Base-by-base conservation (phyloP, 2,329 filamentous ascomycete species). In the Alternaria sp. region DNA sequence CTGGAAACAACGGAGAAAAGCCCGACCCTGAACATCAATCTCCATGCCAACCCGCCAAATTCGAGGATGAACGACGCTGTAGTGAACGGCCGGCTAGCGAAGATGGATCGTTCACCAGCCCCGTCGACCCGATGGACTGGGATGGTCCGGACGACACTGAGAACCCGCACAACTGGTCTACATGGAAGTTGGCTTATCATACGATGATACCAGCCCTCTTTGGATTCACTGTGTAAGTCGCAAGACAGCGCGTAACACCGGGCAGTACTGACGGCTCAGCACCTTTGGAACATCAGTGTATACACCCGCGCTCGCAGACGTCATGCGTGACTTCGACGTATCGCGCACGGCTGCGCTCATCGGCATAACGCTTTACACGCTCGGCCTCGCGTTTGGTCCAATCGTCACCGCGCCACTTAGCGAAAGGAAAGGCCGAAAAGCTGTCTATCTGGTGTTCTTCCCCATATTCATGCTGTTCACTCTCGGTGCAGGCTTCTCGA, bases 301-400 rank as follows among this genome's bases (percentile, higher is more conserved):
- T 71, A 86, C 84, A 28, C 81, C 86, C 0, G 83, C 83, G 5
- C 72, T 81, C 21, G 50, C 67, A 3, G 77, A 85, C 4, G 72
- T 90, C 6, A 84, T 84, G 77, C 44, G 71, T 0, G 81, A 86
- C 7, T 91, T 91, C 73, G 67, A 81, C 47, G 82, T 89, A 12
- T 83, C 82, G 13, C 81, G 82, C 52, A 89, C 86, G 1, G 81
- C 83, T 8, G 86, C 88, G 0, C 79, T 91, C n/a, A 77, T 90
- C 0, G 86, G 86, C 0, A 75, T 91, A 1, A 85, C 88, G 0
- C 74, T 89, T 6, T 91, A 89, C 73, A 84, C 88, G 6, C 77
- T 90, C 10, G 88, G 88, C 0, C 81, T 91, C 0, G 87, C 81
- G 4, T 80, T 89, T 15, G 89, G 88, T 0, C 89, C 89, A 7